Base-by-base conservation (phyloP, 1,284 basidiomycete species). In the Malassezia pachydermatis region DNA sequence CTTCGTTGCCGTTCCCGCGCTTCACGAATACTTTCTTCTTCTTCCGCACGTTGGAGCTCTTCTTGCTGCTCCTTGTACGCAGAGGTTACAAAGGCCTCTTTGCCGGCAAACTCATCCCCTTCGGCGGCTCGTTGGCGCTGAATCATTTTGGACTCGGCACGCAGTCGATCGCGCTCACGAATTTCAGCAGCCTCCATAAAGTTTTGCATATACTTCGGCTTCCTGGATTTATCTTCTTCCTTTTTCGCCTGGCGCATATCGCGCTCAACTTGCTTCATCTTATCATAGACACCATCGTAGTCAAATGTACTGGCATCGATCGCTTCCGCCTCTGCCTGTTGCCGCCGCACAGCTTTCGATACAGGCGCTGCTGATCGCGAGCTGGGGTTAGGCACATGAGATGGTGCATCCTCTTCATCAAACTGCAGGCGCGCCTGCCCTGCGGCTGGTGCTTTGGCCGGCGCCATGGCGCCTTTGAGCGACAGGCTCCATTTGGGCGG, bases 91-190 rank as follows among this genome's bases (percentile, higher is more conserved):
- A 96, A 99, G 19, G 83, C 79, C 55, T 98, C 94, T 76, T 92
- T 98, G 75, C 88, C 92, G 39, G 78, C 79, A 72, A 88, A 99
- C 72, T 90, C 81, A 57, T 92, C 88, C 0, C 94, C 94, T 74
- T 99, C 94, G 20, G 79, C 76, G 70, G 90, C 87, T 17, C 94
- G 80, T 71, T 98, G 92, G 39, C 81, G 79, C 72, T 92, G 86
- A 63, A 96, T 84, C 83, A 90, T 86, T 77, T 96, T 96, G 74
- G 98, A 89, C 73, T 99, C 92, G 0, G 94, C 94, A 47, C 90
- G 78, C 22, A 95, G 73, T 60, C 86, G 79, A 71, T 98, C 94
- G 35, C 94, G 76, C 63, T 84, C 82, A 27, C 94, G 80, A 33
- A 86, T 86, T 36, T 83, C 82, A 19, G 94, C 89, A 7, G 86